Evolutionary conservation across 2,329 filamentous ascomycete species (phyloP).

Genomic region (Pseudocercospora fijiensis): DNA sequence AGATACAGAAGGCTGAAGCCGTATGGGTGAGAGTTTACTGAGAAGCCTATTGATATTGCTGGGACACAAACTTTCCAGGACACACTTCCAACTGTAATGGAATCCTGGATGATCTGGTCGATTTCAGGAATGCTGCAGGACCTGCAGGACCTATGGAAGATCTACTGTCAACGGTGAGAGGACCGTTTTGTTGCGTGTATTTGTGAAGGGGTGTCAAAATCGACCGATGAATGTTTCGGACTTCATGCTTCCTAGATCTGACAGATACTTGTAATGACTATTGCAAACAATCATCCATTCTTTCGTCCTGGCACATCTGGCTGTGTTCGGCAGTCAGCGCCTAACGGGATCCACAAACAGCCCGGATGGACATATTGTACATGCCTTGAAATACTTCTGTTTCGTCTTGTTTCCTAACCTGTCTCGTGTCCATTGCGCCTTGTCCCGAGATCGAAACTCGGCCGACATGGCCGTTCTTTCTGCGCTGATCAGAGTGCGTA

Average conservation of each 20-base stretch:
- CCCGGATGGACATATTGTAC: constrained; percentile 23
- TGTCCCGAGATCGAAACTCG: constrained; percentile 17
- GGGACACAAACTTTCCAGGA: constrained; percentile 6
- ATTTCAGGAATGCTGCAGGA: not conserved
- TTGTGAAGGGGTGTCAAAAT: not conserved
- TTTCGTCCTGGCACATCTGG: constrained; percentile 23
- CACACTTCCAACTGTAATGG: constrained; percentile 1
- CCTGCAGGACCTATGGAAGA: not conserved
- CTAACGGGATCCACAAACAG: constrained; percentile 21
- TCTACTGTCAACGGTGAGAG: not conserved
- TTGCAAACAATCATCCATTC: constrained; percentile 17
- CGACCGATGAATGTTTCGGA: not conserved
- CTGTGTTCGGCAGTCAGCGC: constrained; percentile 18
- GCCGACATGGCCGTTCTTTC: constrained; percentile 19
- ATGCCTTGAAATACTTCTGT: constrained; percentile 27
- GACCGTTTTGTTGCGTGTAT: not conserved
- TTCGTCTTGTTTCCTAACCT: constrained; percentile 25
- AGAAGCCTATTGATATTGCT: not conserved
- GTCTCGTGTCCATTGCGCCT: constrained; percentile 24
- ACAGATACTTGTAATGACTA: not conserved
- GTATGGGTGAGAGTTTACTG: not conserved
- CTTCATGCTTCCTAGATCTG: not conserved
- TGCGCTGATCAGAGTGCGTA: constrained; percentile 17
- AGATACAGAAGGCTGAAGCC: constrained; percentile 46
- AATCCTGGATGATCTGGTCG: constrained; percentile 8